A percentile compares a stretch with the other conserved stretches of the same genome.
phyloP scores from a whole-genome alignment of 768 basidiomycete species.

The Mrakia hoshinonis region DNA sequence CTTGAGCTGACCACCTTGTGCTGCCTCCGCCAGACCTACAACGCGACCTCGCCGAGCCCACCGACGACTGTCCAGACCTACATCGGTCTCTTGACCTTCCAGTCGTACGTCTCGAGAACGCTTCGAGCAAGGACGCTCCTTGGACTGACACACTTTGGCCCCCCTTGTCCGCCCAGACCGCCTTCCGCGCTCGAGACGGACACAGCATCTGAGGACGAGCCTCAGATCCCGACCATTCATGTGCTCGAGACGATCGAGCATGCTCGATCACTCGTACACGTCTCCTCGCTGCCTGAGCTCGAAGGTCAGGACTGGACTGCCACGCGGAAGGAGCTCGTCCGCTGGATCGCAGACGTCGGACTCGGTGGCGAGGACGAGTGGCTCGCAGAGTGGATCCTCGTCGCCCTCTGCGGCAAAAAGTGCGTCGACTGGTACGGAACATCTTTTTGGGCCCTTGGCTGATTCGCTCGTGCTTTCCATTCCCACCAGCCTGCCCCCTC shows the following conservation, averaged over 20 bases:
- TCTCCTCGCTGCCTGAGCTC: neutral
- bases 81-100: constrained; percentile 17
- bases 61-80: constrained; percentile 13
- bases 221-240: constrained; percentile 18
- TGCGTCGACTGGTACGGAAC: neutral
- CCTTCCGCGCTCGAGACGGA: constrained; percentile 3
- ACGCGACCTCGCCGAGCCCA: neutral
- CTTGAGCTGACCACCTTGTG: neutral
- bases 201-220: neutral
- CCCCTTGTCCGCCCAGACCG: neutral
- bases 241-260: constrained; percentile 10
- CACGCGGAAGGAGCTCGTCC: constrained; percentile 27
- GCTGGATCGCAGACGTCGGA: constrained; percentile 29
- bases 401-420: constrained; percentile 30
- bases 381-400: constrained; percentile 36
- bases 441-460: neutral
- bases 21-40: constrained; percentile 8
- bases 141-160: neutral
- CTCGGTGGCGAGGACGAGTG: constrained; percentile 33
- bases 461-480: neutral
- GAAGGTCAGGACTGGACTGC: neutral
- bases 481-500: constrained; percentile 26
- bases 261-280: neutral
- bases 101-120: neutral
- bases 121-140: neutral